These are phyloP conservation scores for Fusarium sp. DNA, from an alignment of 2,329 filamentous ascomycete genomes.

Conservation along the genomic window DNA sequence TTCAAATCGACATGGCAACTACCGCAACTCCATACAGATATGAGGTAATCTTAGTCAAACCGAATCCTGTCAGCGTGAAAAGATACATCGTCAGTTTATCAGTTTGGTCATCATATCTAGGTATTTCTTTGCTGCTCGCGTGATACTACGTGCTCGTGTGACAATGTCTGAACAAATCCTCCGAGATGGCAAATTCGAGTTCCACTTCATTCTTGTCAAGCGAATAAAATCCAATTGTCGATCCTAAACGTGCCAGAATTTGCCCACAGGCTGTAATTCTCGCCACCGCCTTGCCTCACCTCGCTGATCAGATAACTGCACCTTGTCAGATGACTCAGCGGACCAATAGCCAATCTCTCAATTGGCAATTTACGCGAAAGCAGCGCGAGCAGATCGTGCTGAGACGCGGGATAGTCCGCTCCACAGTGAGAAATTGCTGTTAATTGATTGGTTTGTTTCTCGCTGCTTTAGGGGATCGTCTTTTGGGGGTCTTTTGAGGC, in stretches of 20 bases:
- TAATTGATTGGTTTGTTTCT: conserved; percentile 16
- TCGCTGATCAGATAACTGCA: conserved; percentile 12
- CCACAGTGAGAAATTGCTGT: conserved; percentile 22
- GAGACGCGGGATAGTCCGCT: conserved; percentile 1
- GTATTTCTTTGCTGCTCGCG: neutral
- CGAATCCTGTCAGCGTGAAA: neutral
- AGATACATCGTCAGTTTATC: neutral
- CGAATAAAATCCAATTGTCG: neutral
- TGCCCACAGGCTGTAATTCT: neutral
- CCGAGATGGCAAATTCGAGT: conserved; percentile 4
- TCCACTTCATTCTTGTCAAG: neutral
- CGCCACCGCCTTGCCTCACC: conserved; percentile 25
- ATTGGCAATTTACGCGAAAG: conserved; percentile 47
- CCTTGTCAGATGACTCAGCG: conserved; percentile 34
- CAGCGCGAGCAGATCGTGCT: conserved; percentile 41
- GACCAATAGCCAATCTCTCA: conserved; percentile 8
- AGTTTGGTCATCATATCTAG: no score
- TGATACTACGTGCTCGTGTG: conserved; percentile 27
- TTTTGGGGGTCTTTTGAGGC: neutral
- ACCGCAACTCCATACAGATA: no score
- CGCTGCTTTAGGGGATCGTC: conserved; percentile 8
- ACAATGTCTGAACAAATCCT: neutral
- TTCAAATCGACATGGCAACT: neutral
- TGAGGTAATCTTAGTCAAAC: no score
- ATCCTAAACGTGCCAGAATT: conserved; percentile 16